Percentiles rank a stretch among this genome's conserved stretches.
Evolutionary conservation across 148 eudicot species (phyloP).

Genomic region (Pharnaceum exiguum): DNA sequence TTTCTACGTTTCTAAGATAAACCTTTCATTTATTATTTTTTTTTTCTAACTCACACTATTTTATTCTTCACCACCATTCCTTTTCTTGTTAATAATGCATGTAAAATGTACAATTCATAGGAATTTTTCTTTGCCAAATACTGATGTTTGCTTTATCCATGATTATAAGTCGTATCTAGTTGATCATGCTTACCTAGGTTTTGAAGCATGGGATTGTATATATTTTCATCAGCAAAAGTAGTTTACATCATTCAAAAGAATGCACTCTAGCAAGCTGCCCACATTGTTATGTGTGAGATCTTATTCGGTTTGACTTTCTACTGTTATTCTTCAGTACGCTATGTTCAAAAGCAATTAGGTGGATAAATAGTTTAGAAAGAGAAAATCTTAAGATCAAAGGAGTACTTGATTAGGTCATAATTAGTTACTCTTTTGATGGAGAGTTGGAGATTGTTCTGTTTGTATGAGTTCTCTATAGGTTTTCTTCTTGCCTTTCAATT

Average conservation of each 20-base stretch:
- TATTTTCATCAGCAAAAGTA: neutral
- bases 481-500: neutral
- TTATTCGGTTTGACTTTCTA: too few species aligned
- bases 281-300: too few species aligned
- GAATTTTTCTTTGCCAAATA: too few species aligned
- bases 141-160: too few species aligned
- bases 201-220: neutral
- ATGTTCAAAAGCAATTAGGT: too few species aligned
- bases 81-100: neutral
- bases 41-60: neutral
- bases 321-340: too few species aligned
- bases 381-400: too few species aligned
- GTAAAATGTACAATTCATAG: neutral
- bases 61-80: neutral
- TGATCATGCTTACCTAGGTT: neutral
- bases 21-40: neutral
- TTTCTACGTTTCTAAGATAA: neutral
- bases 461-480: neutral
- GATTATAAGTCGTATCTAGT: too few species aligned
- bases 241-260: neutral
- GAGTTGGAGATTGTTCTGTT: neutral
- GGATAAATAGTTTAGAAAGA: too few species aligned
- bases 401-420: too few species aligned
- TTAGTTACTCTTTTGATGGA: too few species aligned
- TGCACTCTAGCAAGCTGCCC: neutral